phyloP scores from a whole-genome alignment of 345 rosid species.

The Populus alba region DNA sequence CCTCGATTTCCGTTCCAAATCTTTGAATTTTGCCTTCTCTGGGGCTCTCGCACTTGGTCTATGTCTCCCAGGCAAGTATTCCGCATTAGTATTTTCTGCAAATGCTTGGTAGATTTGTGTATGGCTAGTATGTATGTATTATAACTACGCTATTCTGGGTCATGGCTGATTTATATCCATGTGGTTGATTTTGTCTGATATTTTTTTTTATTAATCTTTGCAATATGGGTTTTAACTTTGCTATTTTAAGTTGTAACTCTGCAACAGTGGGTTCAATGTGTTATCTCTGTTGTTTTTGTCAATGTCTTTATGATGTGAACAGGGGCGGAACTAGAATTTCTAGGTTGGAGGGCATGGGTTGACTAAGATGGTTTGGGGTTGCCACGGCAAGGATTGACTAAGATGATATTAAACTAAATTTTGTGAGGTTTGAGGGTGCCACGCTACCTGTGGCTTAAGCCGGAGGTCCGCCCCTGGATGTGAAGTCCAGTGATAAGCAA shows the following conservation, averaged over 20 bases:
- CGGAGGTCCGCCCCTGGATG: too few species aligned
- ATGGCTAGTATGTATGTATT: neutral
- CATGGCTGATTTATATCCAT: neutral
- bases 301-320: too few species aligned
- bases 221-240: neutral
- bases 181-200: neutral
- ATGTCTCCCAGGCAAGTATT: conserved; percentile 49
- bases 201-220: neutral
- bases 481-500: too few species aligned
- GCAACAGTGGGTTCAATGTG: neutral
- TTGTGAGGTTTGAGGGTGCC: too few species aligned
- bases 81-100: neutral
- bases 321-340: too few species aligned
- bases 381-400: too few species aligned
- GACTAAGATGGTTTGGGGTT: too few species aligned
- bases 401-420: too few species aligned
- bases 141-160: neutral
- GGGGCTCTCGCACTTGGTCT: conserved; percentile 66
- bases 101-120: neutral
- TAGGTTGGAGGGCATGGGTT: too few species aligned
- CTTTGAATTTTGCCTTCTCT: conserved; percentile 51
- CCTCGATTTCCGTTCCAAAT: conserved; percentile 43
- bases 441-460: too few species aligned
- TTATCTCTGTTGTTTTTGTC: neutral
- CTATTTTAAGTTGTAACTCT: neutral